Base-by-base conservation (phyloP, 495 filamentous ascomycete genomes). In the Neurospora cerealis region DNA sequence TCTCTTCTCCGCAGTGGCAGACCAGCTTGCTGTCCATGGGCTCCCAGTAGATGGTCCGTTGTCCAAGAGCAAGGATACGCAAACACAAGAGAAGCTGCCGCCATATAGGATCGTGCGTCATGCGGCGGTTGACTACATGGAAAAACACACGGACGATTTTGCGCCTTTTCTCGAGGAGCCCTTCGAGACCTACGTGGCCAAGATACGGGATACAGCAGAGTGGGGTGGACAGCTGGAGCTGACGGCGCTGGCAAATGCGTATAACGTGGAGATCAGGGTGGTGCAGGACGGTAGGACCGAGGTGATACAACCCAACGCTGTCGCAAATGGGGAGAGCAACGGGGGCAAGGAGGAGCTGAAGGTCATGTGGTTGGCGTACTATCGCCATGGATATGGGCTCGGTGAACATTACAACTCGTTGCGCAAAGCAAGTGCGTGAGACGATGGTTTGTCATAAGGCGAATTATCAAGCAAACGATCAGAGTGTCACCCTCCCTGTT, bases 371-470 rank as follows among this genome's bases (percentile, higher is more conserved):
- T 82, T 99, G 81, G 95, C 93, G 32, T 99, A 98, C 82, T 98
- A 98, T 83, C 86, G 92, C 74, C 94, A 98, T 83, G 90, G 90
- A 71, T 98, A 93, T 84, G 94, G 94, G 3, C 84, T 98, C 21
- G 96, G 96, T 15, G 95, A 98, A 86, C 96, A 99, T 83, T 99
- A 98, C 83, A 99, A 98, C 79, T 97, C 95, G 32, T 83, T 99
- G 71, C 78, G 89, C 74, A 89, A 83, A 82, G 78, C 77, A 42
- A 74, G 48, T 21, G 28, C 74, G 62, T 85, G 75, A 79, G 70
- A 76, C 71, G 71, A 41, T 32, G 62, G 28, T 34, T 39, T 69
- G 71, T 71, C 70, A 54, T 36, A 41, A 66, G 28, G 54, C 54
- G 28, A 66, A 28, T 66, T 66, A 9, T 28, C 54, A 34, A 34